A percentile compares a stretch with the other conserved stretches of the same genome.
Conservation (phyloP, 371 early-diverging fungal species). For the Syncephalis plumigaleata region DNA sequence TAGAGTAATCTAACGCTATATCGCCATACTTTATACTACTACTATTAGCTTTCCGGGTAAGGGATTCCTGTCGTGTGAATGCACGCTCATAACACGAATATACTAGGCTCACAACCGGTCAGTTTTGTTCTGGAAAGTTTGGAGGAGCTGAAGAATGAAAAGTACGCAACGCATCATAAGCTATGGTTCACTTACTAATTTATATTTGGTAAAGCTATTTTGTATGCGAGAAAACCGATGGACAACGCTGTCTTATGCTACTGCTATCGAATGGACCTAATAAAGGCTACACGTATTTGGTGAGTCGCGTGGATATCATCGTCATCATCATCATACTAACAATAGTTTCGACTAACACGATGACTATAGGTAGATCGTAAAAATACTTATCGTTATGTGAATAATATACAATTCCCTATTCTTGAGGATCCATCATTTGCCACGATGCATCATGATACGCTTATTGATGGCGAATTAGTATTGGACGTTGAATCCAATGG, state of each 20-base stretch:
- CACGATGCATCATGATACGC: slow-evolving; percentile 47
- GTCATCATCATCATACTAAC: slow-evolving; percentile 1
- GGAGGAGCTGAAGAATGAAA: slow-evolving; percentile 49
- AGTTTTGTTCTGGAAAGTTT: slow-evolving; percentile 59
- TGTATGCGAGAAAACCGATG: slow-evolving; percentile 98
- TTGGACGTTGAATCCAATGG: slow-evolving; percentile 48
- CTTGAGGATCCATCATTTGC: slow-evolving; percentile 21
- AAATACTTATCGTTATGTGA: slow-evolving; percentile 53
- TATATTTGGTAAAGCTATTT: slow-evolving; percentile 40
- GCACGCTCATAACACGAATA: too few species aligned
- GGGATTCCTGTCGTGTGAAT: too few species aligned
- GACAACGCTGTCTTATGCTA: slow-evolving; percentile 73
- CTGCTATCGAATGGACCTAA: slow-evolving; percentile 20
- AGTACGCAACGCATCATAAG: slow-evolving; percentile 33
- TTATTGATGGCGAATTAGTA: slow-evolving; percentile 86
- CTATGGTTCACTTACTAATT: neutral
- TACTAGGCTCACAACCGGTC: slow-evolving; percentile 94
- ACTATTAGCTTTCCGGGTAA: too few species aligned
- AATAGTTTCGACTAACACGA: neutral
- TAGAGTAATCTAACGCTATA: too few species aligned
- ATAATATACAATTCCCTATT: slow-evolving; percentile 46
- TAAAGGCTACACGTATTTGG: slow-evolving; percentile 42
- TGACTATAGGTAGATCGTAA: slow-evolving; percentile 62
- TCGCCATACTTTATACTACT: too few species aligned
- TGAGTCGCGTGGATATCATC: slow-evolving; percentile 11